A percentile compares a stretch with the other conserved stretches of the same genome.
Evolutionary conservation across 2,329 filamentous ascomycete species (phyloP).

Genomic region (Cercospora sesami): DNA sequence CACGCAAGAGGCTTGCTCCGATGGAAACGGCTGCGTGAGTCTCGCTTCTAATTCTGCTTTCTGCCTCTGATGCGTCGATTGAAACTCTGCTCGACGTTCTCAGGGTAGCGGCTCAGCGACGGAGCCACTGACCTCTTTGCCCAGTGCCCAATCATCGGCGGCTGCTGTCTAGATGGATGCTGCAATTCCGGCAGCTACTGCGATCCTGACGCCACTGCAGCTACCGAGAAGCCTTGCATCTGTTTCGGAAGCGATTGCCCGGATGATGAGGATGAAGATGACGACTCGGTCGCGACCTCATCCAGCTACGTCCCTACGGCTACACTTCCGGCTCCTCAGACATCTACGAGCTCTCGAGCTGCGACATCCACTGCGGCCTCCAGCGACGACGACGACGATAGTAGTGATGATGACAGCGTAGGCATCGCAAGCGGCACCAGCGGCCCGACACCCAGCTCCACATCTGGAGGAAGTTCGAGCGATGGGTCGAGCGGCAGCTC

Average conservation of each 20-base stretch:
- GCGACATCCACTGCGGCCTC: neutral
- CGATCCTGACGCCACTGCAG: neutral
- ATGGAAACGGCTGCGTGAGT: neutral
- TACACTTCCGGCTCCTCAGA: neutral
- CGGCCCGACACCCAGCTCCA: neutral
- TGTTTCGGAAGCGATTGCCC: slow-evolving; percentile 1
- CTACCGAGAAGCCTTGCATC: neutral
- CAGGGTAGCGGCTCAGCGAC: neutral
- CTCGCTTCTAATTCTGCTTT: neutral
- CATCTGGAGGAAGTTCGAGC: neutral
- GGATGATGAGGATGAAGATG: neutral
- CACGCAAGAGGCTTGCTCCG: neutral
- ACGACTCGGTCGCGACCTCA: neutral
- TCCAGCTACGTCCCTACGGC: neutral
- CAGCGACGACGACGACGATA: neutral
- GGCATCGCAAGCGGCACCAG: neutral
- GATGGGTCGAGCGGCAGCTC: neutral
- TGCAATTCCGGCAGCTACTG: neutral
- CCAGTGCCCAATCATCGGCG: neutral
- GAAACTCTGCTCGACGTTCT: neutral
- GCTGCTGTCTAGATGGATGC: neutral
- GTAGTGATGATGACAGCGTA: neutral
- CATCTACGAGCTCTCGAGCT: neutral
- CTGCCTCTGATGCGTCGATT: neutral
- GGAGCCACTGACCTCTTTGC: neutral